Evolutionary conservation across 108 stramenopile species (phyloP), one percentile per base, ranked within the genome.

Genomic region (Cyclotella cryptica): DNA sequence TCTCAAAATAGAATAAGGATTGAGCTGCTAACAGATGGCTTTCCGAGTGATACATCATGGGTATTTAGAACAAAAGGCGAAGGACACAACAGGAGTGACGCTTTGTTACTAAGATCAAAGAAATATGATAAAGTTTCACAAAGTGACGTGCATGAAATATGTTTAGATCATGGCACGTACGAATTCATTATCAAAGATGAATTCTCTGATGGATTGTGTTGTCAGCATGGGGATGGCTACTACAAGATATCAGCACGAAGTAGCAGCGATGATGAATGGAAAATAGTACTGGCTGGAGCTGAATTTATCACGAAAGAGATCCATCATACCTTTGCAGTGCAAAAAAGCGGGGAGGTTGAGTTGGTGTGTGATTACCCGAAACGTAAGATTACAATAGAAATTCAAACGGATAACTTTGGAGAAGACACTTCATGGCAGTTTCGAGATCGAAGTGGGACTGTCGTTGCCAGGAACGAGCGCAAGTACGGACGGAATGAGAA

Each of bases 371-470:
- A 47, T 12, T 29, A 41, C 39, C 57, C 63, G 15, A 53, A 72
- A 39, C 54, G 78, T 40, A 79, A 72, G 71, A 72, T 72, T 51
- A 72, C 67, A 18, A 59, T 79, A 7, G 70, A 79, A 72, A 67
- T 79, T 45, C 54, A 49, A 26, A 72, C 71, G 8, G 78, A 79
- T 49, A 57, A 35, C 26, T 79, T 65, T 71, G 78, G 78, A 22
- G 30, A 58, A 11, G 78, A 79, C 30, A 79, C 65, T 5, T 72
- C 78, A 28, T 79, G 78, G 78, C 39, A 72, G 42, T 72, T 79
- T 45, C 60, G 62, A 41, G 24, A 55, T 19, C 35, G 30, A 27
- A 21, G 51, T 61, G 78, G 78, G 7, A 14, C 29, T 13, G 43
- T 59, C 1, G 18, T 79, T 40, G 71, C 71, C 44, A 79, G 46